phyloP scores from a whole-genome alignment of 2,329 filamentous ascomycete species.

The Beauveria varroae region DNA sequence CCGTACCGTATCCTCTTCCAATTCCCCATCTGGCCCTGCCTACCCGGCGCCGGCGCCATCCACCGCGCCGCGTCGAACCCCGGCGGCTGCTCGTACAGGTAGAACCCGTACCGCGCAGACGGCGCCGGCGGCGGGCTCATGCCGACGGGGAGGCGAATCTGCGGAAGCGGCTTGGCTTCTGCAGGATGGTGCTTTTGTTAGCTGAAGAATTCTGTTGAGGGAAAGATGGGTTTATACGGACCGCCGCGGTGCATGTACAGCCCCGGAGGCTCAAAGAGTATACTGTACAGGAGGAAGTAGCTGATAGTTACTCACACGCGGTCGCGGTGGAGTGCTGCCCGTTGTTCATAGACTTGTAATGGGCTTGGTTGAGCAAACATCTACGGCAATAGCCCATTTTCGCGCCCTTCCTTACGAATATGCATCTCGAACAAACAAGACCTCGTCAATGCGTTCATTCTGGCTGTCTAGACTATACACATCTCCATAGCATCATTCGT shows the following conservation, averaged over 20 bases:
- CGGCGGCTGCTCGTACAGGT: conserved; percentile 39
- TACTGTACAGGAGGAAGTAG: neutral
- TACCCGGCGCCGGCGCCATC: conserved; percentile 21
- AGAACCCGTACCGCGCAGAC: conserved; percentile 32
- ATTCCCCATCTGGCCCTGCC: conserved; percentile 27
- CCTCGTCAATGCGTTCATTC: conserved; percentile 12
- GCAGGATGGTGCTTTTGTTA: neutral
- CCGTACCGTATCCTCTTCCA: conserved; percentile 34
- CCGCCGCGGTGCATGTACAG: conserved; percentile 13
- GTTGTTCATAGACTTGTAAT: neutral
- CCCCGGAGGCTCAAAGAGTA: conserved; percentile 11
- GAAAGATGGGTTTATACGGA: neutral
- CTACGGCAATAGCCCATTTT: no score
- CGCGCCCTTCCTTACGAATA: neutral
- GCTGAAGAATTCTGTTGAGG: no score
- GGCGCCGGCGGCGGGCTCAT: neutral
- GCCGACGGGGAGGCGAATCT: neutral
- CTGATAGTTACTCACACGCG: neutral
- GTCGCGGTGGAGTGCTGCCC: neutral
- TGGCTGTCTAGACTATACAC: conserved; percentile 13
- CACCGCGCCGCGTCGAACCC: conserved; percentile 15
- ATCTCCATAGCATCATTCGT: neutral
- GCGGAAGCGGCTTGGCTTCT: neutral
- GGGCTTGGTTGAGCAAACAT: neutral
- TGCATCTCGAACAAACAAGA: neutral